Base-by-base conservation (phyloP, 164 flowering plant species). In the Brasenia schreberi region DNA sequence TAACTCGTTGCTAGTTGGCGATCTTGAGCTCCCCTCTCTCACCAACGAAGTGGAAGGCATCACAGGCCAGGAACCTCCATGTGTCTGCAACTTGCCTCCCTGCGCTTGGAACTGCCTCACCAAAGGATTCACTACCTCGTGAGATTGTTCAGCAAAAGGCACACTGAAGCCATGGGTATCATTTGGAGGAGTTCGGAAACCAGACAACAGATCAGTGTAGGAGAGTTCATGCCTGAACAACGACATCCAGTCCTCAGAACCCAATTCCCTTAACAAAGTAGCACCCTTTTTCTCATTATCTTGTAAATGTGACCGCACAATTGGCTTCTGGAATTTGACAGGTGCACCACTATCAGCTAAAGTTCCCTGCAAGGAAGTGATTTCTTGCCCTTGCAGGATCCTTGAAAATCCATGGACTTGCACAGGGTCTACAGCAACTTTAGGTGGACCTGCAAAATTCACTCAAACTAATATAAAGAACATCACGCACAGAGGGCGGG, bases 321-420 rank as follows among this genome's bases (percentile, higher is more conserved):
- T 19, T 23, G 85, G 81, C 77, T 85, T 88, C 49, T 85, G 94
- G 67, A 80, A 78, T 68, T 80, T 72, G 11, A 85, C 96, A 12
- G 80, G 80, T 62, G 88, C 92, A 53, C 79, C 80, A 65, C 75
- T 79, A 71, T 85, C 90, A 10, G 75, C 75, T 74, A 85, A 72
- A 68, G 77, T 72, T 69, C 81, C 84, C 79, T 83, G 82, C 88
- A 85, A 86, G 89, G 89, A 81, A 75, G 86, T 72, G 53, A 74
- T 64, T 80, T 92, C 98, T 87, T 91, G 96, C 82, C 90, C 89
- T 87, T 94, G 92, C 88, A 87, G 87, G 87, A 85, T 87, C 93
- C 92, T 87, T 64, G 89, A 69, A 71, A 80, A 81, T 63, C 87
- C 90, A 75, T 67, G 80, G 60, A 76, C 71, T 18, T 82, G 77